Evolutionary conservation across 345 rosid species (phyloP), one percentile per base, ranked within the genome.

Genomic region (Brassica nigra): DNA sequence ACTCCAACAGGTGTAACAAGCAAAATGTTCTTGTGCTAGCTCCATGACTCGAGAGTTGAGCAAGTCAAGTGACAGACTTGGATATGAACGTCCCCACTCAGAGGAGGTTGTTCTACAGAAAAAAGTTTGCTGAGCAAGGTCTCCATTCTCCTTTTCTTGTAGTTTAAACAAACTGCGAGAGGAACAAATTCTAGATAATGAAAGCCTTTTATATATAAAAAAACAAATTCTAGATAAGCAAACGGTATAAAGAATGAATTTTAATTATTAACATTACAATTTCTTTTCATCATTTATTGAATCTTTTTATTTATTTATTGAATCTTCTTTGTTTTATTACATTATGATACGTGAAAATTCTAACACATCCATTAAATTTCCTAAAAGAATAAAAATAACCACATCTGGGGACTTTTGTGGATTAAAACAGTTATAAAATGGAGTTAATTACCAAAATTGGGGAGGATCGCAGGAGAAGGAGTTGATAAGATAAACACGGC

Each of bases 1-100:
- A 5, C 1, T 3, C 71, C 58, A 52, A n/a, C 16, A 47, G 54
- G 54, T 68, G 69, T 55, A 76, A 58, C 30, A 76, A 11, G 73
- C 79, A 8, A 58, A 55, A 15, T 76, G 79, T 68, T 76, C 79
- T 55, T 67, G 66, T 20, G 57, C 66, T 68, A 76, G 59, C 66
- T 57, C 79, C 68, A 37, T 2, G 58, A 68, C 30, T 34, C 57
- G 73, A 66, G 58, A 66, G 10, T 36, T 34, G 29, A 76, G 73
- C 59, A 66, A 55, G 23, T 76, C 79, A 76, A 67, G 5, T 3
- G 73, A 76, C 2, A 76, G 39, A 33, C 23, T 23, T n/a, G 44
- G 79, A 68, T 57, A 28, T 71, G 61, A 3, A 44, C 54, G 27
- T 23, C 27, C 27, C 27, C 27, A 23, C 27, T 23, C 27, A 23